These are phyloP conservation scores for Cicer arietinum DNA, from an alignment of 306 rosid species.

Conservation along the genomic window DNA sequence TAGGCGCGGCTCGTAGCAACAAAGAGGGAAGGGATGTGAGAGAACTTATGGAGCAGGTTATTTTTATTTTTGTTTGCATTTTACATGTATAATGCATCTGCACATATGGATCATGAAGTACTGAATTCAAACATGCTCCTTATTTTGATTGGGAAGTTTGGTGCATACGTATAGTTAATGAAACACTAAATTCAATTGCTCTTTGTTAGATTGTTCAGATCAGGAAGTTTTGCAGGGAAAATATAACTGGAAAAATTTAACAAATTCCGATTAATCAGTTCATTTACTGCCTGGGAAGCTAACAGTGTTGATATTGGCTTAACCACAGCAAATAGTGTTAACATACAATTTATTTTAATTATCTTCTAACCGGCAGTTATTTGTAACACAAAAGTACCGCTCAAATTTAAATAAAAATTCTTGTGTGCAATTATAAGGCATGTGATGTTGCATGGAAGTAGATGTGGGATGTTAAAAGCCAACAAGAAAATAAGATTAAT, in stretches of 20 bases:
- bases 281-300: constrained; percentile 21
- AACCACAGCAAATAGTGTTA: constrained; percentile 14
- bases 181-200: constrained; percentile 21
- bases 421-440: neutral
- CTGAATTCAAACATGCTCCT: constrained; percentile 13
- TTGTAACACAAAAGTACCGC: neutral
- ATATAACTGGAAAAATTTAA: constrained; percentile 16
- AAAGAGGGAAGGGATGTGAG: constrained; percentile 96
- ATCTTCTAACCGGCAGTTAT: no score
- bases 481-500: neutral
- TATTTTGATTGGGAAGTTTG: constrained; percentile 24
- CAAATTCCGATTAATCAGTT: neutral
- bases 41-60: constrained; percentile 97
- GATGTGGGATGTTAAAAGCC: no score
- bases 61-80: constrained; percentile 30
- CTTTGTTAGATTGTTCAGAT: constrained; percentile 25
- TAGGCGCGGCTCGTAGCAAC: constrained; percentile 97
- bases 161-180: constrained; percentile 4
- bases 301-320: constrained; percentile 4
- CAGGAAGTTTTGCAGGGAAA: constrained; percentile 12
- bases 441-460: no score
- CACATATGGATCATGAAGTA: constrained; percentile 21
- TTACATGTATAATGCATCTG: constrained; percentile 11
- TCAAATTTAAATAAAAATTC: no score
- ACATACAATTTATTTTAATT: neutral